Evolutionary conservation across 768 basidiomycete species (phyloP), one percentile per base, ranked within the genome.

Genomic region (Calocera viscosa): DNA sequence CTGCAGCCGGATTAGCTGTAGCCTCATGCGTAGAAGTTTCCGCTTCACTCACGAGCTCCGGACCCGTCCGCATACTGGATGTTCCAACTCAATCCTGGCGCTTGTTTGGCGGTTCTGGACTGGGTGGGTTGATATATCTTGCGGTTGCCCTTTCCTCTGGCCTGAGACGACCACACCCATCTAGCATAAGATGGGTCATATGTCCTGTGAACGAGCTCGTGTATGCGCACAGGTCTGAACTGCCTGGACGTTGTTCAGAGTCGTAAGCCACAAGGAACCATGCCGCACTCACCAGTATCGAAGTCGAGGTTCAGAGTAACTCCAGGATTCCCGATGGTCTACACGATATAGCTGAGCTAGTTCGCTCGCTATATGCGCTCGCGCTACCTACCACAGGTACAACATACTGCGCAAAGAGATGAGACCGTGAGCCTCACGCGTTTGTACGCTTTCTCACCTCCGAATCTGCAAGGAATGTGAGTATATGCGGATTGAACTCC

Each of bases 251-350:
- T 7, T 5, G 43, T 47, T 47, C 19, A 47, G 24, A 5, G 43
- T 8, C 7, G 43, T 17, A 40, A 19, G 39, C 19, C 11, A 40
- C 11, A 40, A 40, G 19, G 39, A 40, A 10, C 10, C n/a, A 38
- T 38, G 19, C 43, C 19, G 43, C 7, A 22, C 65, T 19, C 47
- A 28, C 73, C 74, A 16, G 74, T 74, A 60, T 75, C 74, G 64
- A 73, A 73, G 40, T 75, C 74, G 2, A 78, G 75, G 66, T 78
- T 74, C 41, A 78, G 69, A 2, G 77, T 77, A 26, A 78, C 74
- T 30, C 75, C 77, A 1, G 78, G 78, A 26, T 76, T 78, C 63
- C 78, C 78, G 38, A 78, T 75, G 67, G 72, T 76, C 53, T 60
- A 32, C 19, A 22, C 26, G 30, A 60, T 32, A 19, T 19, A 22